These are phyloP conservation scores for Atractiella rhizophila DNA, from an alignment of 768 basidiomycete genomes.

Conservation along the genomic window DNA sequence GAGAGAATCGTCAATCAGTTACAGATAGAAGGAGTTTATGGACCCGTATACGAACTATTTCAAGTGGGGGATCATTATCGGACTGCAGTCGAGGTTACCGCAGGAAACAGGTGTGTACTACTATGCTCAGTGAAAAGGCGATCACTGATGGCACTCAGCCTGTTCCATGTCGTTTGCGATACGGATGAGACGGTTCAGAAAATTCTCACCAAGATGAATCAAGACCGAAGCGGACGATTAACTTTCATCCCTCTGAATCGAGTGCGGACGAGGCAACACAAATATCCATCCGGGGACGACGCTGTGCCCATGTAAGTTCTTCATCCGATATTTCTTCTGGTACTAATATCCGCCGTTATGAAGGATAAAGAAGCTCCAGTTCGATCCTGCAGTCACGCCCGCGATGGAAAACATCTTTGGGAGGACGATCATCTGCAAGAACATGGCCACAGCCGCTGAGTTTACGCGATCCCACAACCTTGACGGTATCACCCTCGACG, in stretches of 20 bases:
- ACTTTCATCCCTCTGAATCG: conserved; percentile 98
- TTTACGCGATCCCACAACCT: conserved; percentile 85
- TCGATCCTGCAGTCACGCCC: conserved; percentile 40
- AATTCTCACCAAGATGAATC: conserved; percentile 79
- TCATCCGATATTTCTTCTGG: conserved; percentile 33
- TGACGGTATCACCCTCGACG: conserved; percentile 90
- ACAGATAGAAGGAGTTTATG: conserved; percentile 59
- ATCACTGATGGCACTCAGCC: conserved; percentile 25
- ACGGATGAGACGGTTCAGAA: conserved; percentile 75
- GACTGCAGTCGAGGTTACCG: conserved; percentile 77
- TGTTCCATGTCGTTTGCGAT: conserved; percentile 95
- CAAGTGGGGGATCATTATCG: conserved; percentile 79
- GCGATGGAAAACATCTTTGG: conserved; percentile 96
- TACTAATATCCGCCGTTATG: neutral
- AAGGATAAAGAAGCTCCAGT: conserved; percentile 48
- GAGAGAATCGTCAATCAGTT: conserved; percentile 56
- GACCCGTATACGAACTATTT: conserved; percentile 78
- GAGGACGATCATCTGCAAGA: conserved; percentile 83
- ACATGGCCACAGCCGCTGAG: conserved; percentile 70
- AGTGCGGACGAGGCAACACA: conserved; percentile 49
- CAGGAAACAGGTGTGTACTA: conserved; percentile 54
- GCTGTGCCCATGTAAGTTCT: conserved; percentile 37
- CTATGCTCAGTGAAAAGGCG: neutral
- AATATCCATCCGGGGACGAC: conserved; percentile 26
- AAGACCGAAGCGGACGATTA: conserved; percentile 75